Evolutionary conservation across 208 protist species (phyloP).

Genomic region (Phytomonas sp.): DNA sequence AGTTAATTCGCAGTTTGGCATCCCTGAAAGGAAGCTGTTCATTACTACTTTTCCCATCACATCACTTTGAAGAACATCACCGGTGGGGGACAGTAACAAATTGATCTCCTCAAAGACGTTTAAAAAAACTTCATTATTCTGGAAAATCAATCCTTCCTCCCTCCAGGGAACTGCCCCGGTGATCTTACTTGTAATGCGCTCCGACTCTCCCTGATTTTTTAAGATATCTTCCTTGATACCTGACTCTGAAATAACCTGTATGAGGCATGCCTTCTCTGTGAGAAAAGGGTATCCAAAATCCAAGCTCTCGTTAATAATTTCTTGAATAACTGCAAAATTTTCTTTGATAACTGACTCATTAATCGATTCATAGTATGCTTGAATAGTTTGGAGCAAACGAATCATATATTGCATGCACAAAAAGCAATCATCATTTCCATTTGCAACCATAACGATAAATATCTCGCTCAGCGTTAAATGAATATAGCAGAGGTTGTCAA

Average conservation of each 20-base stretch:
- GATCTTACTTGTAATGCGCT: slow-evolving; percentile 68
- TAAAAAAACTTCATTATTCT: slow-evolving; percentile 97
- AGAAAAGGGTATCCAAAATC: slow-evolving; percentile 98
- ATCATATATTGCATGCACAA: slow-evolving; percentile 72
- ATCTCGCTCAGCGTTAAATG: slow-evolving; percentile 88
- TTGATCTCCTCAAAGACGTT: slow-evolving; percentile 97
- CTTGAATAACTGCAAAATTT: slow-evolving; percentile 96
- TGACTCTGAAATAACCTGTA: slow-evolving; percentile 82
- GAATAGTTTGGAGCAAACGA: slow-evolving; percentile 81
- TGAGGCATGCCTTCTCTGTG: slow-evolving; percentile 84
- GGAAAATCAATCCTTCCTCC: slow-evolving; percentile 89
- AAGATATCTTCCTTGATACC: slow-evolving; percentile 44
- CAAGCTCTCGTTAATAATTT: slow-evolving; percentile 97
- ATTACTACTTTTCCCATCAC: slow-evolving; percentile 92
- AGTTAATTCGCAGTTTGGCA: slow-evolving; percentile 97
- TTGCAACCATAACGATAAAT: slow-evolving; percentile 90
- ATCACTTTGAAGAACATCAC: slow-evolving; percentile 89
- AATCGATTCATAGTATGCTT: slow-evolving; percentile 90
- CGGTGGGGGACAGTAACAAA: slow-evolving; percentile 90
- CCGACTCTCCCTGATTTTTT: slow-evolving; percentile 32
- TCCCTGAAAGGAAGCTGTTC: slow-evolving; percentile 96
- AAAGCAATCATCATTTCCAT: slow-evolving; percentile 91
- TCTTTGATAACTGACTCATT: slow-evolving; percentile 91
- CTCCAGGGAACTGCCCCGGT: slow-evolving; percentile 93
- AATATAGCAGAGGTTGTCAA: slow-evolving; percentile 85